Evolutionary conservation across 2,329 filamentous ascomycete genomes (phyloP).

Genomic region (Claviceps sp.): DNA sequence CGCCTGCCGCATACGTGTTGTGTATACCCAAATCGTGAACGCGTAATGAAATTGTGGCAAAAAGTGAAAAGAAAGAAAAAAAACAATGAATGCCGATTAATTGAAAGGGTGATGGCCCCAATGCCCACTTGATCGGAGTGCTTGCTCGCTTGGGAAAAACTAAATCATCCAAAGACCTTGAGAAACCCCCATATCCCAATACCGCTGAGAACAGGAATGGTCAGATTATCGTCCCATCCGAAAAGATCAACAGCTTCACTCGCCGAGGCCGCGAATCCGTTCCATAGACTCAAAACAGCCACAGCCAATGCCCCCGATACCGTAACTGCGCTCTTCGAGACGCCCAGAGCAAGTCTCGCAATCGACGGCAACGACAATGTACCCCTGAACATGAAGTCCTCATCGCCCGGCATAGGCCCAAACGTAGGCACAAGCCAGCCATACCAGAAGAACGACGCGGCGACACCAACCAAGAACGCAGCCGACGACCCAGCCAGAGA

Average conservation of each 20-base stretch:
- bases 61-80: background rate
- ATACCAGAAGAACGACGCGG: slow-evolving; percentile 77
- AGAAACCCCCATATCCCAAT: slow-evolving; percentile 84
- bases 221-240: slow-evolving; percentile 94
- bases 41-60: background rate
- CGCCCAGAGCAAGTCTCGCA: slow-evolving; percentile 45
- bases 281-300: slow-evolving; percentile 68
- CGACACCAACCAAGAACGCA: slow-evolving; percentile 70
- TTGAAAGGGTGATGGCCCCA: background rate
- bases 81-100: background rate
- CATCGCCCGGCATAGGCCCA: slow-evolving; percentile 55
- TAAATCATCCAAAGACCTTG: slow-evolving; percentile 58
- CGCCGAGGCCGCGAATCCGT: slow-evolving; percentile 74
- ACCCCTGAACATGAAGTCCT: slow-evolving; percentile 65
- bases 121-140: background rate
- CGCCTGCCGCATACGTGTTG: background rate
- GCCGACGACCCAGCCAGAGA: slow-evolving; percentile 80
- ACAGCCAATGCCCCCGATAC: slow-evolving; percentile 62
- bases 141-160: background rate
- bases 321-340: slow-evolving; percentile 42
- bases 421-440: slow-evolving; percentile 63
- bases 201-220: slow-evolving; percentile 84
- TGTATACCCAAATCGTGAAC: background rate
- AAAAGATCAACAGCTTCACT: slow-evolving; percentile 88
- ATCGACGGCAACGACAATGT: slow-evolving; percentile 53